Evolutionary conservation across 768 basidiomycete species (phyloP), one percentile per base, ranked within the genome.

Genomic region (Phanerochaete sordida): DNA sequence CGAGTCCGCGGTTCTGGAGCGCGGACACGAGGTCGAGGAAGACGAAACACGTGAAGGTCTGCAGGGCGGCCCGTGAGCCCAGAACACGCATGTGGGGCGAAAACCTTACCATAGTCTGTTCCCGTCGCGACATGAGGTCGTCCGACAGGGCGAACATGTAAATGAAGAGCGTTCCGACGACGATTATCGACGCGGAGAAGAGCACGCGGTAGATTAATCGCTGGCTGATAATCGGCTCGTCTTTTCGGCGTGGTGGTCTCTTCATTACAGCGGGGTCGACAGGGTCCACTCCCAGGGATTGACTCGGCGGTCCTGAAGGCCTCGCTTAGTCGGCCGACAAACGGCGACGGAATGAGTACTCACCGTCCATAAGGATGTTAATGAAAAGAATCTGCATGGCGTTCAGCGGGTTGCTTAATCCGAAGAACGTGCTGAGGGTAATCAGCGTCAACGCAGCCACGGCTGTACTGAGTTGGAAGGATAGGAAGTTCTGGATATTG

Each of bases 381-480:
- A 98, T 98, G 71, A 97, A 98, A n/a, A 98, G 76, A 67, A 98
- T 98, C 73, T 98, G 95, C 95, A 98, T 98, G 3, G 95, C 88
- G 68, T 98, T 98, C 63, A 98, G 80, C 2, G 95, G 95, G 68
- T 96, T 98, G 67, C 86, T 87, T 33, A 97, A 79, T 15, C 90
- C 86, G 66, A 98, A 85, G 72, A 95, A 81, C 23, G 95, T 98
- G 71, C 91, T 93, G 58, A 98, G 78, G 1, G 95, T 95, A 75
- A 98, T 98, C 65, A 98, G 79, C n/a, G 91, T 88, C 64, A 98
- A 77, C 2, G 95, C 95, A 23, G 96, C 94, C 2, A 93, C 93
- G n/a, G 96, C 96, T 2, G 96, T 98, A 66, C 93, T 95, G 19
- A 98, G 84, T 73, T 98, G 95, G 83, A 98, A 98, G 44, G 91